Percentiles rank a stretch among this genome's conserved stretches.
Conservation (phyloP, 2,329 filamentous ascomycete species). For the Dactylellina haptotyla region DNA sequence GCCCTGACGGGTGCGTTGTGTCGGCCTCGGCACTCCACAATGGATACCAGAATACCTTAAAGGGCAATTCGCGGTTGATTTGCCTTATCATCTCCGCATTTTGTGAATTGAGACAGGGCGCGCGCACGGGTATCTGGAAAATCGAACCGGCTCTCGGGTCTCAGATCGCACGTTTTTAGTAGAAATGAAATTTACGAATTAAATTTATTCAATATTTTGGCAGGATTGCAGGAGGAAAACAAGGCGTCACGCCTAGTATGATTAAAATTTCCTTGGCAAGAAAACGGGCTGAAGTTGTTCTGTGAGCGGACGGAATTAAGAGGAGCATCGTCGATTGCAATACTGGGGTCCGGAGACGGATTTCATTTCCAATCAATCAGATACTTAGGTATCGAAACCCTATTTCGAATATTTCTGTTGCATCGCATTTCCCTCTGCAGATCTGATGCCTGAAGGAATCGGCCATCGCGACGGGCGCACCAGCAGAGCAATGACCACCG, state of each 20-base stretch:
- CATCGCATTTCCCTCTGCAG: too few relatives aligned
- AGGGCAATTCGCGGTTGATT: conserved; percentile 13
- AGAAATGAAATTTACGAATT: too few relatives aligned
- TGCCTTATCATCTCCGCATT: conserved; percentile 32
- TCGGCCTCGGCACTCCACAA: conserved; percentile 4
- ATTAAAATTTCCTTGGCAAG: conserved; percentile 26
- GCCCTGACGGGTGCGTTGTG: conserved; percentile 7
- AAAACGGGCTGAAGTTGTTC: conserved; percentile 13
- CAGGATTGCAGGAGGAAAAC: conserved; percentile 21
- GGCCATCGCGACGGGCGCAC: too few relatives aligned
- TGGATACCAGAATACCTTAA: background rate
- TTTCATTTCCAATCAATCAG: too few relatives aligned
- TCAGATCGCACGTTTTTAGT: conserved; percentile 31
- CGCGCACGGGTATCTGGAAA: conserved; percentile 19
- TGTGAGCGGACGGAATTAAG: background rate
- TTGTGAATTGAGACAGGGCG: conserved; percentile 27
- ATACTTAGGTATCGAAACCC: too few relatives aligned
- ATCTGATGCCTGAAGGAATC: too few relatives aligned
- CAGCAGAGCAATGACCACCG: too few relatives aligned
- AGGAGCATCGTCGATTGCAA: too few relatives aligned
- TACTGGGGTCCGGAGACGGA: too few relatives aligned
- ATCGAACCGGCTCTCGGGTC: conserved; percentile 25
- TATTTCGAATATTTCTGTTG: too few relatives aligned
- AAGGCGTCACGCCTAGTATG: conserved; percentile 16
- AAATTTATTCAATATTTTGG: too few relatives aligned